Evolutionary conservation across 2,329 filamentous ascomycete genomes (phyloP).

Genomic region (Neonectria faginata): DNA sequence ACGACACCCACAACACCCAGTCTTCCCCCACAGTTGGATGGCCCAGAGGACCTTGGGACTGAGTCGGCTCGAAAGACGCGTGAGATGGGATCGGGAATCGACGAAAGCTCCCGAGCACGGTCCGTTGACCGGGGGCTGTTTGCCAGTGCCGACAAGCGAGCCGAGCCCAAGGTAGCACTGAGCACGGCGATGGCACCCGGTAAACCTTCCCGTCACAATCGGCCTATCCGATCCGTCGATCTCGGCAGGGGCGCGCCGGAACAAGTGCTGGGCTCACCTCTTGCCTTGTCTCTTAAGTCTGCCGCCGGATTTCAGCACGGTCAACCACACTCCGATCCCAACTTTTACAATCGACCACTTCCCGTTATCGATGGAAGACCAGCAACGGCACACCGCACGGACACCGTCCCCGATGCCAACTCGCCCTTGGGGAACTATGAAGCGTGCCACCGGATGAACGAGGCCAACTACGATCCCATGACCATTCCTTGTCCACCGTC

Average conservation of each 20-base stretch:
- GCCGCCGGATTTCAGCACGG: conserved; percentile 55
- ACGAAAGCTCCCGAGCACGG: conserved; percentile 65
- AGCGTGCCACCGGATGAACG: conserved; percentile 23
- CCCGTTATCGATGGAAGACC: conserved; percentile 57
- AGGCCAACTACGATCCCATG: conserved; percentile 37
- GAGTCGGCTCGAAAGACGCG: conserved; percentile 54
- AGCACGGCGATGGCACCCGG: conserved; percentile 73
- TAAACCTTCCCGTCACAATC: conserved; percentile 55
- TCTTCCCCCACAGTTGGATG: conserved; percentile 50
- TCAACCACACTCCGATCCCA: conserved; percentile 59
- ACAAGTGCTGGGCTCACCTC: conserved; percentile 49
- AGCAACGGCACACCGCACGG: conserved; percentile 59
- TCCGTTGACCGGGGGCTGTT: conserved; percentile 74
- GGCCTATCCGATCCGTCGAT: conserved; percentile 61
- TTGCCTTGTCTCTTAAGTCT: conserved; percentile 54
- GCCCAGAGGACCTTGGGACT: conserved; percentile 55
- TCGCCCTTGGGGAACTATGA: conserved; percentile 34
- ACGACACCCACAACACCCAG: conserved; percentile 53
- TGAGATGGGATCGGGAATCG: conserved; percentile 53
- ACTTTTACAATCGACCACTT: conserved; percentile 50
- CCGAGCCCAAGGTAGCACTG: conserved; percentile 71
- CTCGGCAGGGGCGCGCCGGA: conserved; percentile 47
- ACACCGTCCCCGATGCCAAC: conserved; percentile 42
- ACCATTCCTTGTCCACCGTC: conserved; percentile 58
- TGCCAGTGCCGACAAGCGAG: conserved; percentile 71